Base-by-base conservation (phyloP, 2,329 filamentous ascomycete species). In the Cordyceps cicadae region DNA sequence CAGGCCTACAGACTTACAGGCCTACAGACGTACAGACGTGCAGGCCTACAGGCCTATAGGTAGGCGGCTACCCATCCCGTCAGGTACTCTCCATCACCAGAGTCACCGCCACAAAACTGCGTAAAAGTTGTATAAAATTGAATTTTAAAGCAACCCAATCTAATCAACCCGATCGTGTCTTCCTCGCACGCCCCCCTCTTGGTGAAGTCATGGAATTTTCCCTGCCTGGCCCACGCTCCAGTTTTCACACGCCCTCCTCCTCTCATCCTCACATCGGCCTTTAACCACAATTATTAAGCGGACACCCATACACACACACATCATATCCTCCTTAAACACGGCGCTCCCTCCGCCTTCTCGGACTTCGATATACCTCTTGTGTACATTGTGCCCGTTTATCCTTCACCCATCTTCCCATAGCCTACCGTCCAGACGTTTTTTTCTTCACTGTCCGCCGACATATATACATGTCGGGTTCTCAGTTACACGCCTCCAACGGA, bases 111-210 rank as follows among this genome's bases (percentile, higher is more conserved):
- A 37, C 34, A 37, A 37, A 11, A 14, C 34, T 37, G 11, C 3
- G 34, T 11, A 11, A 2, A 3, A 11, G 3, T 37, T 37, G 34
- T 37, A 5, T 12, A 37, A 12, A 37, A 29, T 19, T 19, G 41
- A 59, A 46, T 53, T 54, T 39, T 59, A 51, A 59, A 59, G 49
- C 41, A 59, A 39, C 57, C 50, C 39, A 59, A 59, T 59, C 57
- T 59, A 39, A 59, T 59, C 41, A 59, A 39, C 34, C 29, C 34
- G 48, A 59, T 59, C 57, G 57, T 49, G 57, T 48, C 48, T 59
- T 59, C 49, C 52, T 48, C 24, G 21, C 45, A 48, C 45, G 11
- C 45, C 57, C 24, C 57, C 57, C 29, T 49, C 37, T 49, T 48
- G 49, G 49, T 59, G 57, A 59, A 59, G 57, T 59, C 57, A 59